phyloP scores from a whole-genome alignment of 176 grass and related monocot genomes.

The Triticum monococcum region DNA sequence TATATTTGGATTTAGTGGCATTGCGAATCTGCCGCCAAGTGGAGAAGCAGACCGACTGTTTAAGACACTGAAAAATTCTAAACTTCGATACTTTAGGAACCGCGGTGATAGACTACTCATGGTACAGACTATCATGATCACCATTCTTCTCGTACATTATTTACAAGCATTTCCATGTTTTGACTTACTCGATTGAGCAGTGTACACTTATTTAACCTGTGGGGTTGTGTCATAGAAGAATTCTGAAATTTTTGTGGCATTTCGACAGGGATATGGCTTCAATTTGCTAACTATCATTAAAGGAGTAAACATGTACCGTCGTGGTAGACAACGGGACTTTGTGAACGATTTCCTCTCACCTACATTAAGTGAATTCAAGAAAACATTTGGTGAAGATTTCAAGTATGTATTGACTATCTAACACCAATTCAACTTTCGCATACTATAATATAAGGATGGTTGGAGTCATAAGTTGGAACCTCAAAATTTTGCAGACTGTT shows the following conservation, averaged over 20 bases:
- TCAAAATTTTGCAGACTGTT: conserved; percentile 44
- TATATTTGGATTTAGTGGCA: conserved; percentile 45
- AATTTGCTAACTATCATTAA: conserved; percentile 71
- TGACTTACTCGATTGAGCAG: neutral
- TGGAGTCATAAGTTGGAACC: neutral
- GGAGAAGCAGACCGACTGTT: conserved; percentile 62
- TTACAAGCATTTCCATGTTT: neutral
- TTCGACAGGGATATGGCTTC: conserved; percentile 60
- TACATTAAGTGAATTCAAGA: conserved; percentile 67
- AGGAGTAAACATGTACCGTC: conserved; percentile 56
- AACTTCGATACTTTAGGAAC: conserved; percentile 64
- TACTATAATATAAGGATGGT: neutral
- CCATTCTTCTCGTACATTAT: neutral
- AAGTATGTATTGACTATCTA: conserved; percentile 28
- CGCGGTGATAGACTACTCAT: conserved; percentile 55
- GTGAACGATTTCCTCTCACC: conserved; percentile 65
- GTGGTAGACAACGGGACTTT: conserved; percentile 37
- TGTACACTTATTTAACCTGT: neutral
- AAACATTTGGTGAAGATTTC: conserved; percentile 43
- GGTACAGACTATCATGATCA: conserved; percentile 31
- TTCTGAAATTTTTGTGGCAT: neutral
- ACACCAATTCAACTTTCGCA: neutral
- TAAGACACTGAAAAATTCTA: conserved; percentile 53
- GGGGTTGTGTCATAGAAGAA: neutral
- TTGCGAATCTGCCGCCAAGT: conserved; percentile 57